Percentiles rank a stretch among this genome's conserved stretches.
phyloP scores from a whole-genome alignment of 257 asterid genomes.

The Coffea canephora region DNA sequence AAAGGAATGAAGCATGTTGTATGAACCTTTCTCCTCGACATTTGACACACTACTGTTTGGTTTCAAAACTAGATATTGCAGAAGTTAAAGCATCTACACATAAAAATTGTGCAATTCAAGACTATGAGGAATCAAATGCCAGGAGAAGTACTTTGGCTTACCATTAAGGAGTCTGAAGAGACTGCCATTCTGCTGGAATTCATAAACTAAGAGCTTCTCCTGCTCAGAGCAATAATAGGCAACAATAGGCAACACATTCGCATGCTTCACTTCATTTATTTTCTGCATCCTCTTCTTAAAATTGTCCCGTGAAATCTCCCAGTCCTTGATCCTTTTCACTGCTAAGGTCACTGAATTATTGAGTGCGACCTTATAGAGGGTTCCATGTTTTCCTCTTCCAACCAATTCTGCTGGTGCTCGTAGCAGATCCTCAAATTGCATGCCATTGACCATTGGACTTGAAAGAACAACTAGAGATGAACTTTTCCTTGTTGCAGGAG shows the following conservation, averaged over 20 bases:
- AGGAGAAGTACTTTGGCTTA: conserved; percentile 8
- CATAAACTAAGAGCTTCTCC: conserved; percentile 69
- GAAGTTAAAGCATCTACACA: no score
- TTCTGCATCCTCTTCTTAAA: conserved; percentile 55
- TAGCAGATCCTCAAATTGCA: conserved; percentile 70
- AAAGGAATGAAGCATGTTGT: background rate
- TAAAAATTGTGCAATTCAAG: background rate
- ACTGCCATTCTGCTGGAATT: conserved; percentile 63
- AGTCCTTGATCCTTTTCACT: conserved; percentile 68
- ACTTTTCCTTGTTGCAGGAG: conserved; percentile 44
- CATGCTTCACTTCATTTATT: conserved; percentile 51
- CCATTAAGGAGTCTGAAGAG: conserved; percentile 67
- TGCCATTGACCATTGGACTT: conserved; percentile 30
- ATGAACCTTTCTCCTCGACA: background rate
- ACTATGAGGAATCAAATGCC: background rate
- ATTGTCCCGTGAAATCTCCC: conserved; percentile 53
- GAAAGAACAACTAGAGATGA: conserved; percentile 51
- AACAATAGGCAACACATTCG: conserved; percentile 48
- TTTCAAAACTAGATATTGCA: background rate
- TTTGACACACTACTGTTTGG: background rate
- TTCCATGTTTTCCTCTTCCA: conserved; percentile 58
- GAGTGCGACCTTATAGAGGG: conserved; percentile 54
- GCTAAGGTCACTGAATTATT: conserved; percentile 37
- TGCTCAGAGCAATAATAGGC: conserved; percentile 71
- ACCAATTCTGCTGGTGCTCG: conserved; percentile 71